These are phyloP conservation scores for Tubosaeta sp. DNA, from an alignment of 768 basidiomycete genomes.

Conservation along the genomic window DNA sequence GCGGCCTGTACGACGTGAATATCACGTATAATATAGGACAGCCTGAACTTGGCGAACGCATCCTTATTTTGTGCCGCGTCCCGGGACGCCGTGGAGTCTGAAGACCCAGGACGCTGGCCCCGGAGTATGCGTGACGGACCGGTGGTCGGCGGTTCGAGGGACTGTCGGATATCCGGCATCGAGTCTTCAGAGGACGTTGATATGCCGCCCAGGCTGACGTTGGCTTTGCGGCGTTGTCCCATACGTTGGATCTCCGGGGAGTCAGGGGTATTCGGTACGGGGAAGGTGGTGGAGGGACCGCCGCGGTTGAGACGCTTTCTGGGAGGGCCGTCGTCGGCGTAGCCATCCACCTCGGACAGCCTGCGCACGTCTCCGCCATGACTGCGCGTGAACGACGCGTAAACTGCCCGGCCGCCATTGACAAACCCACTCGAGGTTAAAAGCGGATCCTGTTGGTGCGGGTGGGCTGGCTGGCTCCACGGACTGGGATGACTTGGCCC, in stretches of 20 bases:
- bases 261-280: slow-evolving; percentile 32
- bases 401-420: slow-evolving; percentile 34
- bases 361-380: slow-evolving; percentile 35
- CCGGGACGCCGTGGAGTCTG: slow-evolving; percentile 29
- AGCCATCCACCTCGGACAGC: slow-evolving; percentile 36
- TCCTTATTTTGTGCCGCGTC: slow-evolving; percentile 19
- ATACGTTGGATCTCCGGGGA: slow-evolving; percentile 59
- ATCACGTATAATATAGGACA: slow-evolving; percentile 52
- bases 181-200: slow-evolving; percentile 72
- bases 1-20: slow-evolving; percentile 51
- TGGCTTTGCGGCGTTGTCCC: slow-evolving; percentile 44
- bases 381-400: slow-evolving; percentile 54
- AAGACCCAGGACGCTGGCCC: slow-evolving; percentile 35
- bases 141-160: slow-evolving; percentile 41
- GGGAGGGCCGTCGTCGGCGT: slow-evolving; percentile 57
- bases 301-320: slow-evolving; percentile 67
- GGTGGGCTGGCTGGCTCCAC: slow-evolving; percentile 35
- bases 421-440: slow-evolving; percentile 57
- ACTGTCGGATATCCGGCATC: slow-evolving; percentile 43
- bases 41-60: slow-evolving; percentile 52
- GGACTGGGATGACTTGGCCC: slow-evolving; percentile 34
- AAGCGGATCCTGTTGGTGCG: slow-evolving; percentile 47
- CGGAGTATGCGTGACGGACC: slow-evolving; percentile 48
- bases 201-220: slow-evolving; percentile 35
- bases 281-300: slow-evolving; percentile 33